Evolutionary conservation across 1,284 basidiomycete genomes (phyloP).

Genomic region (Omphalotus olearius): DNA sequence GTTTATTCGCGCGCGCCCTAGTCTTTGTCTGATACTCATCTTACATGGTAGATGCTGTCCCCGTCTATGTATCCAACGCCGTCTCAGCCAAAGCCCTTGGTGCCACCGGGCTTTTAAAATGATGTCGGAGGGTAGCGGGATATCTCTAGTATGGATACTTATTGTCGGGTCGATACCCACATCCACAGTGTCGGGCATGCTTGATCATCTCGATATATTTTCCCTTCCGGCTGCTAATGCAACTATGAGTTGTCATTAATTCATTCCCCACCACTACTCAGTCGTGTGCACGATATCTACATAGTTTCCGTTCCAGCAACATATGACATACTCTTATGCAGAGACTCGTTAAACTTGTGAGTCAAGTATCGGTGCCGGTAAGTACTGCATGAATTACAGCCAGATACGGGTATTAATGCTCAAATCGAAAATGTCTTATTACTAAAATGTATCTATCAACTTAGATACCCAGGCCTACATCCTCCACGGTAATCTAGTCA

Average conservation of each 20-base stretch:
- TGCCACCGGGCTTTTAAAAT: slow-evolving; percentile 70
- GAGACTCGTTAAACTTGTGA: not conserved
- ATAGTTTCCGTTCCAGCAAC: not conserved
- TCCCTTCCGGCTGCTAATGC: not conserved
- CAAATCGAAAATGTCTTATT: not conserved
- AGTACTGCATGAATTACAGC: not conserved
- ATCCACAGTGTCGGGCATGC: not conserved
- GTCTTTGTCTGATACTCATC: slow-evolving; percentile 17
- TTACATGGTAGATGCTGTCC: slow-evolving; percentile 54
- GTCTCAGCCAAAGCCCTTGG: slow-evolving; percentile 58
- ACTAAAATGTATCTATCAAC: not conserved
- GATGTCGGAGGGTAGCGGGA: not conserved
- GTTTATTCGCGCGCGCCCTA: slow-evolving; percentile 23
- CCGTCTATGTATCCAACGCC: slow-evolving; percentile 53
- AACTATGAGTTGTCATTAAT: not conserved
- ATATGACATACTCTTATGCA: not conserved
- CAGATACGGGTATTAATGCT: not conserved
- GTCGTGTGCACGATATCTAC: slow-evolving; percentile 2
- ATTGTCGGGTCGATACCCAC: not conserved
- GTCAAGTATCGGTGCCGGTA: not conserved
- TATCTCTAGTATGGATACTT: too few relatives aligned
- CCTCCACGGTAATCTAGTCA: slow-evolving; percentile 3
- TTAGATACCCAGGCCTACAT: slow-evolving; percentile 7
- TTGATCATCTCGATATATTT: too few relatives aligned
- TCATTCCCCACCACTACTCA: not conserved